Evolutionary conservation across 148 eudicot species (phyloP).

Genomic region (Silene uniflora): DNA sequence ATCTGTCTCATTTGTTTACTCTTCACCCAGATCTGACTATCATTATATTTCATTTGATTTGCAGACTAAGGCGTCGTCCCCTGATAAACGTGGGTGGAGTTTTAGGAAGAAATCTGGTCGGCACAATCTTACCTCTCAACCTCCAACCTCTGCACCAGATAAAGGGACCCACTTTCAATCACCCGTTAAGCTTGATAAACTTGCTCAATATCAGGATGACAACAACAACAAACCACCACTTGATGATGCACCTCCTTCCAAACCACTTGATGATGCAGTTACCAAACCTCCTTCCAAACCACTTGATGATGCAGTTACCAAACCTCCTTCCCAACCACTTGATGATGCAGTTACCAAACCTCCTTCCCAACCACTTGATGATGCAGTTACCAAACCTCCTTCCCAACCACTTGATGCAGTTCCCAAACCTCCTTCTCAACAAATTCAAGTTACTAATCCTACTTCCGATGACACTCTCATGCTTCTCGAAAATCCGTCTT

Average conservation of each 20-base stretch:
- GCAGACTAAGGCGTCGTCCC: slow-evolving; percentile 57
- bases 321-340: too few species aligned
- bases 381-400: too few species aligned
- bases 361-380: too few species aligned
- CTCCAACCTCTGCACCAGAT: slow-evolving; percentile 9
- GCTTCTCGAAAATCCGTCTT: slow-evolving; percentile 13
- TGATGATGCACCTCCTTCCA: too few species aligned
- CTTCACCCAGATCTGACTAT: too few species aligned
- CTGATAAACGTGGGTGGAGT: slow-evolving; percentile 85
- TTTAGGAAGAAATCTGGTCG: slow-evolving; percentile 73
- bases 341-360: too few species aligned
- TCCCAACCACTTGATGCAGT: slow-evolving; percentile 30
- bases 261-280: too few species aligned
- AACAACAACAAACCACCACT: too few species aligned
- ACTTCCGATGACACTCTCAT: slow-evolving; percentile 4
- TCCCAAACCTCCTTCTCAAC: too few species aligned
- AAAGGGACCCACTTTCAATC: slow-evolving; percentile 49
- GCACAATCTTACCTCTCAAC: slow-evolving; percentile 55
- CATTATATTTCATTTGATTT: slow-evolving; percentile 10
- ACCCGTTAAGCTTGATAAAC: slow-evolving; percentile 47
- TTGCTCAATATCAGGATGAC: too few species aligned
- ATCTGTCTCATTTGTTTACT: background rate
- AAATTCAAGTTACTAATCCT: background rate
- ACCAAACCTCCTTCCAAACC: too few species aligned
- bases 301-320: too few species aligned